Conservation (phyloP, 1,284 basidiomycete species). For the Abortiporus biennis region DNA sequence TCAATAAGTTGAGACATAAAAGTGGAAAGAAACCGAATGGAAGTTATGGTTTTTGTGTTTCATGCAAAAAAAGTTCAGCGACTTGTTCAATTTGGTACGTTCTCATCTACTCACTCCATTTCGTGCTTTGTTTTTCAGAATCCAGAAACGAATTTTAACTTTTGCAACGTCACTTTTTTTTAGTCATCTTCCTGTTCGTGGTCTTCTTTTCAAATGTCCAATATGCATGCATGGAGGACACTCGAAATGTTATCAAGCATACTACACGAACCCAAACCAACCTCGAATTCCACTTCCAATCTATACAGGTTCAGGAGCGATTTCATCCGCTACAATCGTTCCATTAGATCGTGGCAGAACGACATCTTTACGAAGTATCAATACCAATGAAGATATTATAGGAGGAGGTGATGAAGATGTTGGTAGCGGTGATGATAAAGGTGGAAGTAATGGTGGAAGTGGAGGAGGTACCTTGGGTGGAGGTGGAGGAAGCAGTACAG, state of each 20-base stretch:
- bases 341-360: constrained; percentile 4
- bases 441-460: constrained; percentile 5
- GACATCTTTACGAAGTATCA: constrained; percentile 9
- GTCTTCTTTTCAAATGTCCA: constrained; percentile 63
- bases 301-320: constrained; percentile 14
- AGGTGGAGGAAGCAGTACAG: not conserved
- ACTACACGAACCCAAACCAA: constrained; percentile 51
- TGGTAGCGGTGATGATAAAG: constrained; percentile 6
- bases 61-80: constrained; percentile 43
- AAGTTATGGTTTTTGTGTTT: constrained; percentile 37
- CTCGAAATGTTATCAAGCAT: constrained; percentile 62
- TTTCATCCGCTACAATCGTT: not conserved
- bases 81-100: constrained; percentile 69
- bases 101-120: not conserved
- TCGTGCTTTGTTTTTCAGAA: not conserved
- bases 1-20: not conserved
- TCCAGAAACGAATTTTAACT: constrained; percentile 8
- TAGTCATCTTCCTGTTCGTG: constrained; percentile 68
- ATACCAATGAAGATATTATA: constrained; percentile 1
- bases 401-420: constrained; percentile 12
- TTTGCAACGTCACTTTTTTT: too few species aligned
- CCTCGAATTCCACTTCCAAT: constrained; percentile 33
- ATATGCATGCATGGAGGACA: constrained; percentile 75
- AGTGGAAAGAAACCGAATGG: constrained; percentile 23
- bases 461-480: constrained; percentile 1